Conservation (phyloP, 192 early-diverging fungal genomes). For the Dissophora globulifera region DNA sequence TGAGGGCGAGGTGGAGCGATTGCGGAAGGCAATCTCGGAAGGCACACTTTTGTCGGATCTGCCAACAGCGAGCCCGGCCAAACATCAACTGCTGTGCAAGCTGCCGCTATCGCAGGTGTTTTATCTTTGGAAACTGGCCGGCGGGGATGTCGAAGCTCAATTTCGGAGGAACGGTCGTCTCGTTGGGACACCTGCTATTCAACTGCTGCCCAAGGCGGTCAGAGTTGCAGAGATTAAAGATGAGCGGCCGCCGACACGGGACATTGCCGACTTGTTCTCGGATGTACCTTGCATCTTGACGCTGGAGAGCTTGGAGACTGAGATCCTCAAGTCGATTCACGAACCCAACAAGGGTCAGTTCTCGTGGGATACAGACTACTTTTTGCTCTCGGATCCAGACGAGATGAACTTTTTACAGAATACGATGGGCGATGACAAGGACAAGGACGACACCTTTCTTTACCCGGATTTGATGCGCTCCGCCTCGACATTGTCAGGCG, state of each 20-base stretch:
- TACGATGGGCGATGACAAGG: conserved; percentile 25
- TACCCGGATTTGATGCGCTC: conserved; percentile 44
- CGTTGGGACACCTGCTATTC: conserved; percentile 63
- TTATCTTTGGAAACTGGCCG: conserved; percentile 73
- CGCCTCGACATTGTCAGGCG: not conserved
- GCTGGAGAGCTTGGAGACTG: conserved; percentile 60
- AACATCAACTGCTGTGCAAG: conserved; percentile 37
- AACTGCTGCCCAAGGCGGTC: conserved; percentile 61
- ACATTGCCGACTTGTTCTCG: conserved; percentile 64
- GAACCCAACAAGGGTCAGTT: conserved; percentile 59
- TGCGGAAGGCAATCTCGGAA: conserved; percentile 15
- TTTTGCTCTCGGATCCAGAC: conserved; percentile 64
- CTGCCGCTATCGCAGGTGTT: conserved; percentile 65
- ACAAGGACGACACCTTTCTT: conserved; percentile 35
- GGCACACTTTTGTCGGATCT: not conserved
- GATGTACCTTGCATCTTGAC: conserved; percentile 57
- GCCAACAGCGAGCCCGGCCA: not conserved
- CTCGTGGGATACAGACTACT: conserved; percentile 68
- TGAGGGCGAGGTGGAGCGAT: conserved; percentile 48
- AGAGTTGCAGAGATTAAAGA: conserved; percentile 54
- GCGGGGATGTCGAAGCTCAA: conserved; percentile 71
- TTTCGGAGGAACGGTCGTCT: conserved; percentile 59
- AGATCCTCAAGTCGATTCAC: conserved; percentile 51
- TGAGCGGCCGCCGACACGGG: conserved; percentile 21
- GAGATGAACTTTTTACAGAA: conserved; percentile 68